Conservation (phyloP, 257 asterid species). For the Haberlea rhodopensis region DNA sequence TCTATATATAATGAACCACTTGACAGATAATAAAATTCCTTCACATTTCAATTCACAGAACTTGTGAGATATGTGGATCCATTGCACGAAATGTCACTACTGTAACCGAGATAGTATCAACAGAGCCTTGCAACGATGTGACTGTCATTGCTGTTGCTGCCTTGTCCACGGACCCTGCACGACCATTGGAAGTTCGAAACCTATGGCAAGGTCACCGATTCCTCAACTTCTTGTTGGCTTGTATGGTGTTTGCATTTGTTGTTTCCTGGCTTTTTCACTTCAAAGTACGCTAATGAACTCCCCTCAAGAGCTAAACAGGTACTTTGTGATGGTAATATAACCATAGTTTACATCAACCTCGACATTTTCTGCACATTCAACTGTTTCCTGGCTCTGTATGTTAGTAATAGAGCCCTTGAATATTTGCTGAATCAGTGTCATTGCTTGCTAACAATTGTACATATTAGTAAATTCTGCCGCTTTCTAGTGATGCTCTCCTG, state of each 20-base stretch:
- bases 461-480: too few relatives aligned
- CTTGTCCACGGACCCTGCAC: slow-evolving; percentile 24
- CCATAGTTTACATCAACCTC: neutral
- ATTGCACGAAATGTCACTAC: slow-evolving; percentile 62
- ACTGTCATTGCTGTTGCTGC: slow-evolving; percentile 32
- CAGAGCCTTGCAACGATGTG: slow-evolving; percentile 44
- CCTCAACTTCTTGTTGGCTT: slow-evolving; percentile 68
- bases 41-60: too few relatives aligned
- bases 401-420: slow-evolving; percentile 17
- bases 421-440: neutral
- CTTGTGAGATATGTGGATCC: slow-evolving; percentile 80
- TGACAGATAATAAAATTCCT: too few relatives aligned
- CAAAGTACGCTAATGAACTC: slow-evolving; percentile 52
- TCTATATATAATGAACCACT: too few relatives aligned
- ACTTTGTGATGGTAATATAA: neutral
- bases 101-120: slow-evolving; percentile 34
- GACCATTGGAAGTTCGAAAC: slow-evolving; percentile 38
- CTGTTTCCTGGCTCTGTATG: slow-evolving; percentile 20
- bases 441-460: too few relatives aligned
- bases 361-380: neutral
- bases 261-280: slow-evolving; percentile 87
- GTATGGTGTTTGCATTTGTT: slow-evolving; percentile 83
- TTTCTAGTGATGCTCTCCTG: too few relatives aligned
- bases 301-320: neutral
- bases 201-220: slow-evolving; percentile 82